Base-by-base conservation (phyloP, 495 filamentous ascomycete species). In the Penicillium goetzii region DNA sequence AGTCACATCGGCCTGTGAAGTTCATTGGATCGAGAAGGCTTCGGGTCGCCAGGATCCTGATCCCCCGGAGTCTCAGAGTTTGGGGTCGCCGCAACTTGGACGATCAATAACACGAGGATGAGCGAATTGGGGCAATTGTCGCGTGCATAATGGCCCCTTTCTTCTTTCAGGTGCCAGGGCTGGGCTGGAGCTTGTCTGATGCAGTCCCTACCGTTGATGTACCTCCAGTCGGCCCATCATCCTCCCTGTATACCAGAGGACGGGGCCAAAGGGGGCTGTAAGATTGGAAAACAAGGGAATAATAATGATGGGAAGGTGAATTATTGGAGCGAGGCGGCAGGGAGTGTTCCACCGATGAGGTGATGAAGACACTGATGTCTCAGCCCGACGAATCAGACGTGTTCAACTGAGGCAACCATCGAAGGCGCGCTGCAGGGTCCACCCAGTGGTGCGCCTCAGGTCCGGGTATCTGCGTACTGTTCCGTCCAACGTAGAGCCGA, bases 51-150 rank as follows among this genome's bases (percentile, higher is more conserved):
- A 55, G 25, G 43, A 30, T 14, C 2, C n/a, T 59, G 52, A 54
- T 61, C 47, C 59, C 58, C 58, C 53, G 34, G 58, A 41, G 19
- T 59, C 19, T 40, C 12, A 26, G 51, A 54, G 25, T n/a, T 11
- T 21, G 32, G 8, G 25, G 25, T 30, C 12, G 23, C 47, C 30
- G 47, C 25, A 51, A 3, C 47, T 51, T 17, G 47, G 25, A 51
- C 15, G 40, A 47, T 47, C 17, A 26, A n/a, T 7, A 26, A 38
- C 57, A 51, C 57, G 43, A 51, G 43, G 47, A 51, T 26, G 25
- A n/a, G 26, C 6, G 6, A 51, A 51, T 30, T n/a, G 4, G 43
- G 43, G 5, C 19, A 17, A 47, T 30, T 30, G 25, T 51, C 47
- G 47, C 47, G 47, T 51, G 47, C 47, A 17, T 30, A 23, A n/a